A percentile compares a stretch with the other conserved stretches of the same genome.
Evolutionary conservation across 345 rosid genomes (phyloP).

Genomic region (Trapa bicornis): DNA sequence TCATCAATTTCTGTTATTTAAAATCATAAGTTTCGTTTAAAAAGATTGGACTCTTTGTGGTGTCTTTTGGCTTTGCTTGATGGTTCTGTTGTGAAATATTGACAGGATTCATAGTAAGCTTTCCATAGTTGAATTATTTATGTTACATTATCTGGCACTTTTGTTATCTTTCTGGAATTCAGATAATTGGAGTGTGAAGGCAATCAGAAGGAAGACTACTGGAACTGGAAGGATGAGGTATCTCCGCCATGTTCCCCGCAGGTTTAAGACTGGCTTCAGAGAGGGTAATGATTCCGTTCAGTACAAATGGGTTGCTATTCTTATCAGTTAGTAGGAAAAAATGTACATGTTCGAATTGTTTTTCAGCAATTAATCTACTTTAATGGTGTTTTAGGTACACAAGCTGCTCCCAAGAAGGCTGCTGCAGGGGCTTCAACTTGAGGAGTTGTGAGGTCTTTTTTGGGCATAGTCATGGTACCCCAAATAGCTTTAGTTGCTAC

Average conservation of each 20-base stretch:
- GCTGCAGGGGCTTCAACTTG: constrained; percentile 12
- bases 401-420: constrained; percentile 17
- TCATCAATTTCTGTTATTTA: too few relatives aligned
- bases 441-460: neutral
- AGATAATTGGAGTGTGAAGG: constrained; percentile 99
- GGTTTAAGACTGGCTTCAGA: constrained; percentile 90
- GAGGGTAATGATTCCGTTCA: constrained; percentile 35
- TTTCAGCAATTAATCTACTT: neutral
- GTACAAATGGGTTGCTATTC: neutral
- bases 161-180: neutral
- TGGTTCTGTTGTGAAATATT: too few relatives aligned
- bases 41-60: too few relatives aligned
- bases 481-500: neutral
- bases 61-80: too few relatives aligned
- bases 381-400: constrained; percentile 9
- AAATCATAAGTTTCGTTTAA: too few relatives aligned
- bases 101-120: too few relatives aligned
- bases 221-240: constrained; percentile 95
- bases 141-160: neutral
- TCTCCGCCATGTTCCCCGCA: constrained; percentile 67
- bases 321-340: too few relatives aligned
- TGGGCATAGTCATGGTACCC: neutral
- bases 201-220: constrained; percentile 93
- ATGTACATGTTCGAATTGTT: neutral
- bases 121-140: neutral